These are phyloP conservation scores for Ailanthus altissimus DNA, from an alignment of 345 rosid genomes.

Conservation along the genomic window DNA sequence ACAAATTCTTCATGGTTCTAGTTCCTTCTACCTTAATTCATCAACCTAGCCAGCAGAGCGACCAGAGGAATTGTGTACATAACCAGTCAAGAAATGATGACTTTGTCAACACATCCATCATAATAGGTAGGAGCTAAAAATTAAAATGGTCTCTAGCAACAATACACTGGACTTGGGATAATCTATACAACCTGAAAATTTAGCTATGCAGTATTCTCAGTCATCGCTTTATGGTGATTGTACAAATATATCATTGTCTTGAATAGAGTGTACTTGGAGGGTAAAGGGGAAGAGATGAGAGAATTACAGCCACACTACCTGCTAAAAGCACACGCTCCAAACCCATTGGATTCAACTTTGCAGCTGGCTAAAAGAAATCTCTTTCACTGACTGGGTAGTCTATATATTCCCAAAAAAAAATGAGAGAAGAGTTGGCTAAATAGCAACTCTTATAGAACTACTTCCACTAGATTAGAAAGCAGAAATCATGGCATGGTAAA, in stretches of 20 bases:
- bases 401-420: conserved; percentile 1
- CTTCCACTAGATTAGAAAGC: conserved; percentile 11
- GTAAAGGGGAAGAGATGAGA: conserved; percentile 4
- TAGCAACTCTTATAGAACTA: conserved; percentile 1
- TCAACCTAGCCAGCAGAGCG: conserved; percentile 23
- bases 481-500: not conserved
- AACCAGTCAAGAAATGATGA: conserved; percentile 13
- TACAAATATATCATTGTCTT: not conserved
- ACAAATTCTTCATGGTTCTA: conserved; percentile 20
- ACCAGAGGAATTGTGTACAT: not conserved
- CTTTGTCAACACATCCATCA: not conserved
- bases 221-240: not conserved
- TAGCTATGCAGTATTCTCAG: not conserved
- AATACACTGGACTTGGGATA: conserved; percentile 19
- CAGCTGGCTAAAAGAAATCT: conserved; percentile 10
- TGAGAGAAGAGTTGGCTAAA: not conserved
- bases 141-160: conserved; percentile 29
- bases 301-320: conserved; percentile 13
- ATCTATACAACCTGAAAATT: conserved; percentile 1
- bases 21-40: conserved; percentile 12
- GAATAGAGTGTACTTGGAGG: conserved; percentile 13
- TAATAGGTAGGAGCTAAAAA: conserved; percentile 10
- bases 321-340: conserved; percentile 4
- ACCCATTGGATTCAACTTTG: conserved; percentile 14
- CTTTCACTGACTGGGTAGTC: conserved; percentile 17